These are phyloP conservation scores for Yamadazyma siamensis DNA, from an alignment of 1,139 yeast species.

Conservation along the genomic window DNA sequence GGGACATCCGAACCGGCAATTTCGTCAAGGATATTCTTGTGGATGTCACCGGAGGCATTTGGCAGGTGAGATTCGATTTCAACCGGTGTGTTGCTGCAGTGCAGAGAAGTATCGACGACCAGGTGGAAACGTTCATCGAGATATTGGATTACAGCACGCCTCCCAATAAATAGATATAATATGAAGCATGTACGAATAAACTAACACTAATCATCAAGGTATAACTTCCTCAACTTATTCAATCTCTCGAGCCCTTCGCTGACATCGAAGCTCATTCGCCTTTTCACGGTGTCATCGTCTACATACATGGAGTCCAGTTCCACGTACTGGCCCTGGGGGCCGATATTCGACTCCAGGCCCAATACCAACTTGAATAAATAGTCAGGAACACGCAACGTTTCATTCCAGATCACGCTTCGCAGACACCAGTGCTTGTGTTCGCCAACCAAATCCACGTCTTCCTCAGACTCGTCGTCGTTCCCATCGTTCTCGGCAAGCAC, in stretches of 20 bases:
- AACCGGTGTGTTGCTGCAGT: conserved; percentile 91
- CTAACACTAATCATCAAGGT: conserved; percentile 18
- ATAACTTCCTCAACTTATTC: conserved; percentile 32
- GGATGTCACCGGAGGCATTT: conserved; percentile 79
- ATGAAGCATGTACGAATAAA: too few relatives aligned
- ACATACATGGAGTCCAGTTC: conserved; percentile 12
- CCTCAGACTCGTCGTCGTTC: conserved; percentile 16
- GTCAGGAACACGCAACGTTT: conserved; percentile 9
- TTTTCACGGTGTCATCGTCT: conserved; percentile 14
- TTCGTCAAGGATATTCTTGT: conserved; percentile 71
- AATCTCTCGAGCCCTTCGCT: conserved; percentile 33
- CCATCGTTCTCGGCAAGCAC: conserved; percentile 6
- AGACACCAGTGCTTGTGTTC: conserved; percentile 42
- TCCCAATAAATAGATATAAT: conserved; percentile 9
- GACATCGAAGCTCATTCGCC: conserved; percentile 26
- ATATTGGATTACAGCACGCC: conserved; percentile 75
- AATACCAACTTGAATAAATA: conserved; percentile 26
- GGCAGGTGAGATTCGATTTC: conserved; percentile 91
- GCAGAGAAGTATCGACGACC: conserved; percentile 48
- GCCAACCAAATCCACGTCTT: conserved; percentile 18
- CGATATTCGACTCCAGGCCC: conserved; percentile 20
- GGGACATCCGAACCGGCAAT: conserved; percentile 80
- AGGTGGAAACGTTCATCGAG: conserved; percentile 65
- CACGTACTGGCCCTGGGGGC: conserved; percentile 24
- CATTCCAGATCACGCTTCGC: conserved; percentile 11